Evolutionary conservation across 1,284 basidiomycete genomes (phyloP).

Genomic region (Naganishia sp.): DNA sequence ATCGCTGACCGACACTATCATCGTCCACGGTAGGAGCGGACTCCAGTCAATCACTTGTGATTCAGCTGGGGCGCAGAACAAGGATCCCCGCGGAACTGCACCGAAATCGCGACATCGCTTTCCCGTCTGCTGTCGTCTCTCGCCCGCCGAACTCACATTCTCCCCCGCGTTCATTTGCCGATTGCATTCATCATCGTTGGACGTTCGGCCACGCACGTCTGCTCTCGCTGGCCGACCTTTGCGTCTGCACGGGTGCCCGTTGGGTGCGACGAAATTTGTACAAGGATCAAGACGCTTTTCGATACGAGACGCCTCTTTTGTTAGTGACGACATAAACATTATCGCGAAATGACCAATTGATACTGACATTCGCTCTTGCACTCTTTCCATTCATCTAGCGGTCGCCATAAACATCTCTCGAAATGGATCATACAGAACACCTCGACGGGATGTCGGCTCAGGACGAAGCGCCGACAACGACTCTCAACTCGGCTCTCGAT

Average conservation of each 20-base stretch:
- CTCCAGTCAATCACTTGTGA: too few relatives aligned
- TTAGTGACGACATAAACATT: background rate
- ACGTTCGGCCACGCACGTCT: background rate
- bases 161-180: slow-evolving; percentile 18
- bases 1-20: too few relatives aligned
- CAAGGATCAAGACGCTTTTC: background rate
- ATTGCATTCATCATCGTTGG: slow-evolving; percentile 27
- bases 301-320: background rate
- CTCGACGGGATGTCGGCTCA: slow-evolving; percentile 9
- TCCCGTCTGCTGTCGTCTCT: background rate
- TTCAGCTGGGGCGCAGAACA: too few relatives aligned
- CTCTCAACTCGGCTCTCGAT: slow-evolving; percentile 22
- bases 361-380: slow-evolving; percentile 3
- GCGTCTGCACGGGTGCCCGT: background rate
- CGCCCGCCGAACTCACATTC: slow-evolving; percentile 6
- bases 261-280: background rate
- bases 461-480: slow-evolving; percentile 6
- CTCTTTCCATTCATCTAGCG: too few relatives aligned
- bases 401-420: background rate
- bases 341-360: background rate
- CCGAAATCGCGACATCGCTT: background rate
- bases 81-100: too few relatives aligned
- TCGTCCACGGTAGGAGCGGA: too few relatives aligned
- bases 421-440: slow-evolving; percentile 3
- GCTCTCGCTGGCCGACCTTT: background rate